Evolutionary conservation across 2,329 filamentous ascomycete species (phyloP), one percentile per base, ranked within the genome.

Genomic region (Fusarium haematococcum): DNA sequence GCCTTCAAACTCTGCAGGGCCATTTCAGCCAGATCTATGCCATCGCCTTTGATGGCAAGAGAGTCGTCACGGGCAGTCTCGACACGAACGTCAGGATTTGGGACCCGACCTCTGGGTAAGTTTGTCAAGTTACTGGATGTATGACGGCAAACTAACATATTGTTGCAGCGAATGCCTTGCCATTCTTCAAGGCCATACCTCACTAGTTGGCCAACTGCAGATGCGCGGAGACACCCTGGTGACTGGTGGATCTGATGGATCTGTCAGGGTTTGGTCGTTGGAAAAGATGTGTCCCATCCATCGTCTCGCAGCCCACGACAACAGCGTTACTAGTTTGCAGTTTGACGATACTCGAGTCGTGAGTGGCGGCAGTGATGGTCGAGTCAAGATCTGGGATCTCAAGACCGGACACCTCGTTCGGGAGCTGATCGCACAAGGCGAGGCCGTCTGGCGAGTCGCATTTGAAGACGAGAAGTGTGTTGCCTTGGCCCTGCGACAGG

Each of bases 21-120:
- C 97, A 99, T 83, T 99, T 98, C 84, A 98, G 96, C 81, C 97
- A 99, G 81, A 99, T 99, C 68, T 99, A 99, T 81, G 97, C 97
- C 23, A 97, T 99, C 81, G 97, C 97, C 1, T 99, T 98, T 83
- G 97, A 99, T 81, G 97, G 97, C 43, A 92, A 92, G 76, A 91
- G 95, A 73, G 95, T 99, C 67, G 96, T 97, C 39, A 99, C 97
- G 11, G 97, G 97, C 61, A 98, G 95, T 82, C 86, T 99, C 71
- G 97, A 99, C 83, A 99, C 97, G 5, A 98, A 96, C 78, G 96
- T 99, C 30, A 90, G 97, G 74, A 97, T 99, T 72, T 99, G 97
- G 97, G 95, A 99, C 86, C 94, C 95, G 30, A 91, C 89, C 59
- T 95, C 94, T 78, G 95, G 95, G 92, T 94, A 87, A 84, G 91